phyloP scores from a whole-genome alignment of 495 filamentous ascomycete species.

The Tetracladium marchalianum region DNA sequence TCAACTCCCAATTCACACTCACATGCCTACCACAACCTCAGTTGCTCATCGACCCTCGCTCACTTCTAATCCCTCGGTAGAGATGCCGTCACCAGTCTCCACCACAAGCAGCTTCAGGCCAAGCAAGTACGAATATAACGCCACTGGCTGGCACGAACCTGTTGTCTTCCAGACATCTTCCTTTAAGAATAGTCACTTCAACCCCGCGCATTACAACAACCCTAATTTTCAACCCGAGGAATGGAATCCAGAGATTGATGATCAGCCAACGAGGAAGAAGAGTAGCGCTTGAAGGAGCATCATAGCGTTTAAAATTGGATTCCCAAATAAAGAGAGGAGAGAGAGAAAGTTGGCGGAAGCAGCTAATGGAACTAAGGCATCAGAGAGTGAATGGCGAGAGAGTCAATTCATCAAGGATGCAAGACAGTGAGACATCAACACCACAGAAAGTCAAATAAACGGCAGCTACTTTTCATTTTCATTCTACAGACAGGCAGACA shows the following conservation, averaged over 20 bases:
- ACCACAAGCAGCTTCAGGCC: slow-evolving; percentile 20
- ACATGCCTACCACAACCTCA: slow-evolving; percentile 21
- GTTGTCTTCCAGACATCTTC: slow-evolving; percentile 44
- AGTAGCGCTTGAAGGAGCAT: no score
- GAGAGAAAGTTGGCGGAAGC: background rate
- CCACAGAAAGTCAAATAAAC: no score
- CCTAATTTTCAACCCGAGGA: slow-evolving; percentile 73
- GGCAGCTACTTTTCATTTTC: no score
- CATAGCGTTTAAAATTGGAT: no score
- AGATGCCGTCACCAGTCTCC: slow-evolving; percentile 11
- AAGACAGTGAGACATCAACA: no score
- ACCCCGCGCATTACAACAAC: slow-evolving; percentile 76
- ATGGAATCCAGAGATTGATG: slow-evolving; percentile 24
- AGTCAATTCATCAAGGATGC: no score
- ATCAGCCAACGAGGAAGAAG: background rate
- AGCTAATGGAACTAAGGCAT: background rate
- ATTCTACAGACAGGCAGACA: no score
- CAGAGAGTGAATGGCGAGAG: background rate
- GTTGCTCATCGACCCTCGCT: slow-evolving; percentile 14
- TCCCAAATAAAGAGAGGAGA: background rate
- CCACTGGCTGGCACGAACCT: slow-evolving; percentile 33
- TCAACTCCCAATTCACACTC: slow-evolving; percentile 24
- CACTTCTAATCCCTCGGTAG: slow-evolving; percentile 4
- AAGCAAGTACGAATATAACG: slow-evolving; percentile 27
- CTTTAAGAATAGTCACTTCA: slow-evolving; percentile 60